A percentile compares a stretch with the other conserved stretches of the same genome.
phyloP scores from a whole-genome alignment of 2,329 filamentous ascomycete genomes.

The Fusarium luffae region DNA sequence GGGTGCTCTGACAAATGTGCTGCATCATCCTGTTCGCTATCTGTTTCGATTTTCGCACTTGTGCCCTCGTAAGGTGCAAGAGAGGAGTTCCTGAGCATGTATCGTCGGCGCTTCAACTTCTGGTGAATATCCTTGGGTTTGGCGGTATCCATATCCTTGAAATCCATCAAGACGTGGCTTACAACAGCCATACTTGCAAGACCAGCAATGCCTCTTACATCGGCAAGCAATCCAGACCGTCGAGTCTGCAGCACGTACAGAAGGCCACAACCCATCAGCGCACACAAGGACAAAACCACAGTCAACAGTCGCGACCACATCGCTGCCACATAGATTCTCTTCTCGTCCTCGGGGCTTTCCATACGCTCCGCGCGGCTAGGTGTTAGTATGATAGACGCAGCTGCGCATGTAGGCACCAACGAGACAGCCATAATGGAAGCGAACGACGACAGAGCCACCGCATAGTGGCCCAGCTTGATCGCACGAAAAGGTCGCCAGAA shows the following conservation, averaged over 20 bases:
- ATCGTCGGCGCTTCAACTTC: slow-evolving; percentile 72
- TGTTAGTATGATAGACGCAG: slow-evolving; percentile 68
- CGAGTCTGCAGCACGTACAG: slow-evolving; percentile 70
- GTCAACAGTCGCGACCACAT: slow-evolving; percentile 72
- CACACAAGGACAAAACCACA: slow-evolving; percentile 65
- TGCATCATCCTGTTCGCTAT: slow-evolving; percentile 61
- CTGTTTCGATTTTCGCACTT: slow-evolving; percentile 52
- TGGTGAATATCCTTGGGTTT: slow-evolving; percentile 74
- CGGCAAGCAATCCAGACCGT: slow-evolving; percentile 72
- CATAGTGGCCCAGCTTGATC: slow-evolving; percentile 71
- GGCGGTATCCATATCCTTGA: slow-evolving; percentile 76
- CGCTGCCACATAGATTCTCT: slow-evolving; percentile 66
- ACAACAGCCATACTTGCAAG: slow-evolving; percentile 80
- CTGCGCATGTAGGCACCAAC: slow-evolving; percentile 74
- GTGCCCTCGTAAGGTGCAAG: slow-evolving; percentile 71
- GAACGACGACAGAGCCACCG: slow-evolving; percentile 73
- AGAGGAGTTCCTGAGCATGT: slow-evolving; percentile 76
- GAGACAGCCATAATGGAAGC: slow-evolving; percentile 74
- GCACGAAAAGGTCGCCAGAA: slow-evolving; percentile 73
- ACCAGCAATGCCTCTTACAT: slow-evolving; percentile 79
- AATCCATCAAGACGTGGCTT: slow-evolving; percentile 78
- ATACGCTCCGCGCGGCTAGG: slow-evolving; percentile 62
- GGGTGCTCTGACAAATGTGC: slow-evolving; percentile 68
- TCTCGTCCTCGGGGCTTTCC: slow-evolving; percentile 55
- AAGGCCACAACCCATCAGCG: slow-evolving; percentile 66